Conservation (phyloP, 176 grass and related monocot genomes). For the Eleusine coracana region DNA sequence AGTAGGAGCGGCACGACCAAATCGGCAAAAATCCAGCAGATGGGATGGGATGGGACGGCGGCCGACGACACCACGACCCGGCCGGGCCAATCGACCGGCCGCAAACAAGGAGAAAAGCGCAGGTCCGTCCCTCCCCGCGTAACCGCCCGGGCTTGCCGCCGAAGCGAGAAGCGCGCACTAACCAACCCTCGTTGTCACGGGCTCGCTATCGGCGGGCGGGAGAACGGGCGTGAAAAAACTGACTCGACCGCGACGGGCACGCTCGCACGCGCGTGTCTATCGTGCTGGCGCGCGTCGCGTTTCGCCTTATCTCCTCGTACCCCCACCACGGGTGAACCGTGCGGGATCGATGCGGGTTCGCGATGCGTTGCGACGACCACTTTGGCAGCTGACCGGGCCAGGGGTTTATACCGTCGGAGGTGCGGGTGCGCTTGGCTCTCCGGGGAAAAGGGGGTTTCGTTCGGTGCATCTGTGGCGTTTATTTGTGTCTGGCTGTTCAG, state of each 20-base stretch:
- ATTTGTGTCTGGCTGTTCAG: constrained; percentile 14
- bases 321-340: background rate
- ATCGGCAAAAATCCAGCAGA: background rate
- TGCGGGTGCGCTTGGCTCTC: background rate
- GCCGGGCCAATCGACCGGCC: background rate
- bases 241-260: constrained; percentile 15
- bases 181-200: background rate
- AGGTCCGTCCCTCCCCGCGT: background rate
- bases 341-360: background rate
- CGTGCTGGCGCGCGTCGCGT: background rate
- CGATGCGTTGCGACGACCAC: background rate
- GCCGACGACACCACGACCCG: background rate
- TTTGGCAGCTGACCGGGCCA: background rate
- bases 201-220: background rate
- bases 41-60: background rate
- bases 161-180: background rate
- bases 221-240: background rate
- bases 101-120: background rate
- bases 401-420: constrained; percentile 28
- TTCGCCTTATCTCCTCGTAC: constrained; percentile 37
- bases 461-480: background rate
- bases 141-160: background rate
- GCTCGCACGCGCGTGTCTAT: background rate
- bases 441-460: background rate
- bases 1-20: background rate